Evolutionary conservation across 2,329 filamentous ascomycete species (phyloP).

Genomic region (Diaporthe caulivora): DNA sequence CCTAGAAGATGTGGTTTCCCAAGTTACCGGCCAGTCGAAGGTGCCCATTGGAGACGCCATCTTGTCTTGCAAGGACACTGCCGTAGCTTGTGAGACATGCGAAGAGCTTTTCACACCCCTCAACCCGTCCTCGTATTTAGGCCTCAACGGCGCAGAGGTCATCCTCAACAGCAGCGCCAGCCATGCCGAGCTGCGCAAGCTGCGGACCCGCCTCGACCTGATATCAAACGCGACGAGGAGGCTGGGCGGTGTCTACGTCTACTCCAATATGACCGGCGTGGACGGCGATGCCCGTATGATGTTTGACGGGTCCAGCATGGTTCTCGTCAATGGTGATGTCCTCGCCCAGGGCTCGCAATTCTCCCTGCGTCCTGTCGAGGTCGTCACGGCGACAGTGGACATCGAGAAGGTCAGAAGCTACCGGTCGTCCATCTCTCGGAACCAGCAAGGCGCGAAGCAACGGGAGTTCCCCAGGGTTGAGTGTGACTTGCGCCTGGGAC

Average conservation of each 20-base stretch:
- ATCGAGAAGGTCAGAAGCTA: conserved; percentile 41
- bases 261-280: conserved; percentile 51
- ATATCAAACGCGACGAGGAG: conserved; percentile 76
- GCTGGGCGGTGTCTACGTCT: conserved; percentile 68
- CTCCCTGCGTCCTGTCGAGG: conserved; percentile 41
- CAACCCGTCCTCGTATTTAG: conserved; percentile 42
- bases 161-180: conserved; percentile 49
- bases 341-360: conserved; percentile 41
- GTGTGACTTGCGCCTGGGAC: conserved; percentile 42
- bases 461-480: conserved; percentile 41
- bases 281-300: conserved; percentile 53
- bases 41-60: conserved; percentile 57
- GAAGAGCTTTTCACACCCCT: conserved; percentile 51
- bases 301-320: conserved; percentile 51
- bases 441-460: conserved; percentile 41
- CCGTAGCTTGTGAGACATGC: conserved; percentile 56
- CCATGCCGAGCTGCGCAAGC: conserved; percentile 71
- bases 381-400: conserved; percentile 41
- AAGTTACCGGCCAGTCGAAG: conserved; percentile 49
- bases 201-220: conserved; percentile 72
- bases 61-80: conserved; percentile 53
- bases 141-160: conserved; percentile 43
- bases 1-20: conserved; percentile 48
- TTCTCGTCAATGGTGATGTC: conserved; percentile 41
- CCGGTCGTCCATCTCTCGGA: conserved; percentile 40